A percentile compares a stretch with the other conserved stretches of the same genome.
Evolutionary conservation across 1,284 basidiomycete genomes (phyloP).

Genomic region (Apiotrichum siamense): DNA sequence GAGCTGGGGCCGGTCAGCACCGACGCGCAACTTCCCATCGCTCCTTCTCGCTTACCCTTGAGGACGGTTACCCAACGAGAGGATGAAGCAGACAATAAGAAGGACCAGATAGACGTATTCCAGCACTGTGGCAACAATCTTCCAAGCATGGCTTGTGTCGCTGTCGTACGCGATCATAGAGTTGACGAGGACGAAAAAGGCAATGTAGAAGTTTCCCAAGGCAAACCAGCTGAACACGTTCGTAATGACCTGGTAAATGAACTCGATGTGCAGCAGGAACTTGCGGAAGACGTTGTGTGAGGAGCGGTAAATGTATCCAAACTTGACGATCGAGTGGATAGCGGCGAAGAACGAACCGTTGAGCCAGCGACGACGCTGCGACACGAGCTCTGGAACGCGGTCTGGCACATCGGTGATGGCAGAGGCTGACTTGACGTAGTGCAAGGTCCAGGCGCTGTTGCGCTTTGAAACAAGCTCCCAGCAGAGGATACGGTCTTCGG

Average conservation of each 20-base stretch:
- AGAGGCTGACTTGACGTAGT: conserved; percentile 89
- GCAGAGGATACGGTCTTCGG: conserved; percentile 73
- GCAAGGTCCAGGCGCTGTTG: conserved; percentile 76
- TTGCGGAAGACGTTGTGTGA: conserved; percentile 78
- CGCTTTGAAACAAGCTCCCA: conserved; percentile 92
- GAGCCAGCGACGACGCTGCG: conserved; percentile 88
- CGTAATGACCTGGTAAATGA: conserved; percentile 81
- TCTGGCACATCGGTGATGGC: conserved; percentile 90
- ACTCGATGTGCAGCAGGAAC: conserved; percentile 89
- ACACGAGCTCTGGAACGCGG: conserved; percentile 81
- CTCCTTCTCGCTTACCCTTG: too few relatives aligned
- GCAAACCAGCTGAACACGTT: conserved; percentile 89
- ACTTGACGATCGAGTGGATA: conserved; percentile 81
- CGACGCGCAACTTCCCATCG: conserved; percentile 15
- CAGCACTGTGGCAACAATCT: conserved; percentile 68
- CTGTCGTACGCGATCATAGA: conserved; percentile 3
- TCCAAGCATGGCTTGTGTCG: too few relatives aligned
- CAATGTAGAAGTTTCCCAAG: conserved; percentile 83
- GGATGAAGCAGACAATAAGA: conserved; percentile 81
- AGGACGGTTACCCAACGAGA: conserved; percentile 85
- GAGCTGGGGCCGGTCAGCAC: conserved; percentile 38
- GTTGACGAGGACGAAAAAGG: conserved; percentile 53
- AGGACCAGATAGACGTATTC: conserved; percentile 84
- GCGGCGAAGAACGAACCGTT: conserved; percentile 97
- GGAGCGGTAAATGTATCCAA: conserved; percentile 86